Evolutionary conservation across 805 yeast genomes (phyloP), one percentile per base, ranked within the genome.

Genomic region (Kockiozyma suomiensis): DNA sequence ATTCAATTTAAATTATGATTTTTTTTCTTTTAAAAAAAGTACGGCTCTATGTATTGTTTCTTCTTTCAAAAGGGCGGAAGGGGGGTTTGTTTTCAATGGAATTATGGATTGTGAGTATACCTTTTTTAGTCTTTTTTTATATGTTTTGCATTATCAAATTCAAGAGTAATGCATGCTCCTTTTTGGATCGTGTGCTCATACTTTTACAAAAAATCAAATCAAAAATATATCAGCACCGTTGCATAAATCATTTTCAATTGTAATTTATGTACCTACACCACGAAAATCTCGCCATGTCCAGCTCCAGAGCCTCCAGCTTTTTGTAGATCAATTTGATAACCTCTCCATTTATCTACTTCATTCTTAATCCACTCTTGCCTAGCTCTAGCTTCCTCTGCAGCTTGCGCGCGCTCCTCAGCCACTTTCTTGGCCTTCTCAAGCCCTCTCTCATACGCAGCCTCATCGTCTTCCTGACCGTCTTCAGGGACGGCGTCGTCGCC

Each of bases 341-440:
- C 64, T 43, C 56, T 62, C 66, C 66, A 62, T 30, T 58, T 58
- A 19, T 46, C 59, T 54, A 60, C 53, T 37, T 62, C 66, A 19
- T 50, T 50, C 52, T 47, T 56, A 12, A 62, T 19, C 61, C 58
- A 61, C 32, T 54, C 57, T 30, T 43, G 51, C 26, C 56, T n/a
- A 21, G 50, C 46, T 33, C 49, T 23, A 15, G 58, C 60, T 21
- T 50, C 56, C 13, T 35, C 58, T 5, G 45, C 43, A 25, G 49
- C 55, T 21, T 51, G 50, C 25, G 49, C 51, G 13, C 58, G 57
- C 19, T 17, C 42, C 12, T 21, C 51, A 1, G 53, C 49, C 13
- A 42, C 46, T 28, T 41, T n/a, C 17, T 47, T 40, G n/a, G 53
- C 49, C 21, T 37, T 32, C 37, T 54, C 57, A 4, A 54, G 53